Base-by-base conservation (phyloP, 1,284 basidiomycete species). In the Trametes sp. region DNA sequence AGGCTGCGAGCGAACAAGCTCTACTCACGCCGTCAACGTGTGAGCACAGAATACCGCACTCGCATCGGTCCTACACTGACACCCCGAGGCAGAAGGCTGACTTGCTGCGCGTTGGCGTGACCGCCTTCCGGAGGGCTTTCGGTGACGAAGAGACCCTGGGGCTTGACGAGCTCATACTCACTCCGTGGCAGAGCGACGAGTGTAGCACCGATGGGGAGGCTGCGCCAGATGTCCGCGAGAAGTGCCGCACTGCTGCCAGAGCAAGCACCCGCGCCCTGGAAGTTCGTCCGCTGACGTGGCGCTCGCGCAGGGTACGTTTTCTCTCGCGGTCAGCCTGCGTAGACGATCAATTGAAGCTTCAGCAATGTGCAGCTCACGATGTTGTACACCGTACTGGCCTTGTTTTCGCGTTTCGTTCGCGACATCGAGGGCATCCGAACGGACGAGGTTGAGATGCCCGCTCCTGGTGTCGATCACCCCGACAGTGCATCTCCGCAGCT, bases 101-200 rank as follows among this genome's bases (percentile, higher is more conserved):
- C 3, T 5, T 10, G 8, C 48, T 50, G 19, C 48, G 46, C 7
- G 9, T 24, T 2, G 56, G 56, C 7, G 16, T 58, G 21, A 6
- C 16, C 1, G 38, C 49, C 1, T 45, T 58, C 23, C 38, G 41
- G 5, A 24, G 9, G 23, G 49, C 50, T 0, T 58, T 58, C n/a
- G 57, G 57, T 8, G 14, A 44, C 5, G 41, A 13, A 1, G 23
- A 29, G 1, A 58, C 57, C 3, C 10, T 11, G 0, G 57, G 57
- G 0, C 4, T 52, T 2, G 49, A 52, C 1, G 23, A 51, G 14
- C 1, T 52, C 4, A 28, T 58, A 0, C 21, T n/a, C 7, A 29
- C 36, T 1, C 48, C 48, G 0, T 58, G 57, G 57, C 48, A 51
- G 41, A 58, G 57, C 24, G 26, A 28, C 2, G 57, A 58, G 41